Percentiles rank a stretch among this genome's conserved stretches.
These are phyloP conservation scores for Verticillium tricorpus DNA, from an alignment of 2,329 filamentous ascomycete species.

Conservation along the genomic window DNA sequence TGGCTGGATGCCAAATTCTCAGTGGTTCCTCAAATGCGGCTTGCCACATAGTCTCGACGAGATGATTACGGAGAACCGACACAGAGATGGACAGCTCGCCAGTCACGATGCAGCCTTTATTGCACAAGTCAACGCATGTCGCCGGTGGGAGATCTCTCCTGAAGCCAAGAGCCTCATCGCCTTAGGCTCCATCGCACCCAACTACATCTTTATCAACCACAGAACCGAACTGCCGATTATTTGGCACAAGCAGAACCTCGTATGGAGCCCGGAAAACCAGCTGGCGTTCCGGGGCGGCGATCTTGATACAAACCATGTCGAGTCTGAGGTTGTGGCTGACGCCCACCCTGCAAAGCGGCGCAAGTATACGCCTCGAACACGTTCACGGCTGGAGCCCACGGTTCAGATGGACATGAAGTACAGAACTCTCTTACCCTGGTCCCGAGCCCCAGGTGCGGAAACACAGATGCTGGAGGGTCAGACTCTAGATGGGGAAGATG, in stretches of 20 bases:
- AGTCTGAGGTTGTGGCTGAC: not conserved
- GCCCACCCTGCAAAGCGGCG: not conserved
- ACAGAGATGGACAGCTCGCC: not conserved
- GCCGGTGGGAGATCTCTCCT: constrained; percentile 40
- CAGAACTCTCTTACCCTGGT: not conserved
- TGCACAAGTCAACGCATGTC: constrained; percentile 31
- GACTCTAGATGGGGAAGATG: constrained; percentile 11
- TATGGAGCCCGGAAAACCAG: not conserved
- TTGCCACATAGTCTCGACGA: constrained; percentile 24
- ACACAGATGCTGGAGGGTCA: not conserved
- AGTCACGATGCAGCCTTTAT: constrained; percentile 19
- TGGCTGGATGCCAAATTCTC: constrained; percentile 37
- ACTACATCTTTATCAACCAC: constrained; percentile 33
- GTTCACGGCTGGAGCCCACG: not conserved
- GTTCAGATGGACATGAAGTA: not conserved
- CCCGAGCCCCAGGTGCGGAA: not conserved
- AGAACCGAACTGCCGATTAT: not conserved
- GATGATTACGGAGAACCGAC: constrained; percentile 18
- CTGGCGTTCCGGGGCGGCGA: not conserved
- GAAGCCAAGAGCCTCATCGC: constrained; percentile 27
- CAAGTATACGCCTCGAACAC: not conserved
- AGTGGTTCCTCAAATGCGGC: constrained; percentile 28
- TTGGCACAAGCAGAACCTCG: not conserved
- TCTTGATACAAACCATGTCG: not conserved
- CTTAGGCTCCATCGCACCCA: constrained; percentile 26